Evolutionary conservation across 1,284 basidiomycete genomes (phyloP).

Genomic region (Trichosporon asahii): DNA sequence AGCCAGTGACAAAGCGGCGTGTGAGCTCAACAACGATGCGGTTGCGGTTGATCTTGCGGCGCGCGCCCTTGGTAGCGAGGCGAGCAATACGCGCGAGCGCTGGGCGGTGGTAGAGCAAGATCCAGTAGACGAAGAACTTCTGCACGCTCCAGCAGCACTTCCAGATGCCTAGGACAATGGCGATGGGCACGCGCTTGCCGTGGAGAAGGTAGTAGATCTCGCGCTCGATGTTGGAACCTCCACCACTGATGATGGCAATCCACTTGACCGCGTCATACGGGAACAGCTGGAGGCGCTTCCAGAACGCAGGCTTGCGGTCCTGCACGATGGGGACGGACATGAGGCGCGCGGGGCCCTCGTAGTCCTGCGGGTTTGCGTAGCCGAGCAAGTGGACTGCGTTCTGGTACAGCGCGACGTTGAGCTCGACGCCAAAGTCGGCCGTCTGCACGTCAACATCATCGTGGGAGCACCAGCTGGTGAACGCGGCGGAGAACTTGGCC

Average conservation of each 20-base stretch:
- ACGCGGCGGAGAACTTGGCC: neutral
- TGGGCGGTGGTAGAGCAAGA: conserved; percentile 16
- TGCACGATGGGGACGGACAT: conserved; percentile 5
- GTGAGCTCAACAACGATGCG: conserved; percentile 15
- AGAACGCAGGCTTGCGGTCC: neutral
- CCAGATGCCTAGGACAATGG: conserved; percentile 2
- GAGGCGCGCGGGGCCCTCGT: neutral
- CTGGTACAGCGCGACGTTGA: conserved; percentile 9
- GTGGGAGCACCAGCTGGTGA: conserved; percentile 4
- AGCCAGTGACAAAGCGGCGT: conserved; percentile 11
- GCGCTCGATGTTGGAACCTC: conserved; percentile 13
- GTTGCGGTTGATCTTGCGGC: conserved; percentile 14
- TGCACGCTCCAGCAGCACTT: conserved; percentile 14
- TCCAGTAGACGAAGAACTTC: conserved; percentile 16
- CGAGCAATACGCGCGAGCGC: conserved; percentile 6
- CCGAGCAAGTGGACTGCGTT: neutral
- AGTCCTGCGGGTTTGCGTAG: neutral
- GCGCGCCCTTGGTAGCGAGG: conserved; percentile 12
- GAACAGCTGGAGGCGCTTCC: neutral
- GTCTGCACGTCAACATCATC: neutral
- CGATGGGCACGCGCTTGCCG: neutral
- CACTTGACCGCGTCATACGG: conserved; percentile 17
- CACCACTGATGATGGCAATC: conserved; percentile 16
- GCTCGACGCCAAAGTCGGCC: conserved; percentile 9
- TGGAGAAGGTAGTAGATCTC: conserved; percentile 16